phyloP scores from a whole-genome alignment of 371 early-diverging fungal genomes.

The Syncephalastrum racemosum region DNA sequence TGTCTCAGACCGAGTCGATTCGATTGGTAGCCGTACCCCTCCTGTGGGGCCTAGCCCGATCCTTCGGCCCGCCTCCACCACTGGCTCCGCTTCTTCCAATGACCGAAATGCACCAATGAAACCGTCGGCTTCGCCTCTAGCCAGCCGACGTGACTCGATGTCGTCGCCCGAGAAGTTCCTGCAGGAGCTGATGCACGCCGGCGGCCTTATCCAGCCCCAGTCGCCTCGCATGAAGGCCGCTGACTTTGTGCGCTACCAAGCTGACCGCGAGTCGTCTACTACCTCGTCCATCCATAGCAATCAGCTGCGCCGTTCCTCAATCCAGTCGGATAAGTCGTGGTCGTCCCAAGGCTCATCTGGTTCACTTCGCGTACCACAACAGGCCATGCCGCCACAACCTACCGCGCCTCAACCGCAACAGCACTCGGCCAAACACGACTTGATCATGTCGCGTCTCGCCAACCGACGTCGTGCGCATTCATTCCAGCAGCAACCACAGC shows the following conservation, averaged over 20 bases:
- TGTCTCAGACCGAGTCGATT: constrained; percentile 14
- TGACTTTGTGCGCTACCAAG: constrained; percentile 27
- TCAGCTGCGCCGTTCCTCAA: constrained; percentile 38
- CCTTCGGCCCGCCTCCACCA: constrained; percentile 11
- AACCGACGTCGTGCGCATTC: constrained; percentile 42
- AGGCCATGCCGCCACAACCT: neutral
- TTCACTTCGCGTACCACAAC: neutral
- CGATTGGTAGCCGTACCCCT: neutral
- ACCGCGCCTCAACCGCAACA: constrained; percentile 10
- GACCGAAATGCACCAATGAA: constrained; percentile 19
- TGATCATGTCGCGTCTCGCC: constrained; percentile 4
- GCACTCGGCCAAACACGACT: neutral
- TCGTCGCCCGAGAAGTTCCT: constrained; percentile 47
- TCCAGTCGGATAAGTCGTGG: constrained; percentile 37
- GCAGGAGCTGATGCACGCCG: constrained; percentile 29
- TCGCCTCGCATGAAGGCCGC: constrained; percentile 12
- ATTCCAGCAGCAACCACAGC: constrained; percentile 31
- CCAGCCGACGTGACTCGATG: constrained; percentile 34
- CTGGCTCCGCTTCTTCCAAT: constrained; percentile 9
- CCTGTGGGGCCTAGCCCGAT: constrained; percentile 11
- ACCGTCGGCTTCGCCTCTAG: constrained; percentile 34
- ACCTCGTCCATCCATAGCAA: constrained; percentile 41
- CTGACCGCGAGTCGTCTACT: constrained; percentile 35
- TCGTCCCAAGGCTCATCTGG: constrained; percentile 13
- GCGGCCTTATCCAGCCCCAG: neutral